phyloP scores from a whole-genome alignment of 2,329 filamentous ascomycete species.

The Trichocomaceae sp. region DNA sequence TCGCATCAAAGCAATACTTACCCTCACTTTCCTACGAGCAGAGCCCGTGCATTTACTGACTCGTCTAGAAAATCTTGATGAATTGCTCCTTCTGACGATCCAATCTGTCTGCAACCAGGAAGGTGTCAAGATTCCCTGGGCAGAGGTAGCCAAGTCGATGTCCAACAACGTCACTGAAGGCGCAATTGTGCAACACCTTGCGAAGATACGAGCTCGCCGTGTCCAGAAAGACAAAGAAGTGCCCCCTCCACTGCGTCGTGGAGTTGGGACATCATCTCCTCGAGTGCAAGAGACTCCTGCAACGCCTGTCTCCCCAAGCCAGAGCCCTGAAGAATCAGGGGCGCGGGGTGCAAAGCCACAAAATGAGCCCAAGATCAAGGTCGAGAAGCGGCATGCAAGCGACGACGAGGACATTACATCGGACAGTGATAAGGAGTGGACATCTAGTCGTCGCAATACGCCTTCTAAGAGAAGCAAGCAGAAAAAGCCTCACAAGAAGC shows the following conservation, averaged over 20 bases:
- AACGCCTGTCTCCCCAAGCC: not conserved
- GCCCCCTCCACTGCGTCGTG: conserved; percentile 36
- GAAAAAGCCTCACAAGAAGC: conserved; percentile 11
- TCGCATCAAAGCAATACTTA: not conserved
- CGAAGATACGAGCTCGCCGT: conserved; percentile 38
- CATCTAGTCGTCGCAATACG: not conserved
- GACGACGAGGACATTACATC: not conserved
- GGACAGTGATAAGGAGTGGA: conserved; percentile 7
- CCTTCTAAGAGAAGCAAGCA: conserved; percentile 4
- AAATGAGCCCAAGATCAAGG: conserved; percentile 5
- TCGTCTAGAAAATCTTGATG: conserved; percentile 37
- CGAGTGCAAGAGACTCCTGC: conserved; percentile 9
- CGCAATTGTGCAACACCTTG: conserved; percentile 42
- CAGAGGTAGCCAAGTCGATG: conserved; percentile 34
- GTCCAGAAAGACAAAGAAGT: conserved; percentile 27
- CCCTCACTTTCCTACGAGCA: not conserved
- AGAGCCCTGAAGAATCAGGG: not conserved
- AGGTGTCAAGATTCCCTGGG: conserved; percentile 39
- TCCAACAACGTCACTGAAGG: conserved; percentile 37
- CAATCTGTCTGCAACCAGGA: conserved; percentile 35
- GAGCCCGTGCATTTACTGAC: not conserved
- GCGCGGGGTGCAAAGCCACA: not conserved
- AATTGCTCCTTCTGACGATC: conserved; percentile 36
- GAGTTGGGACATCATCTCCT: conserved; percentile 14
- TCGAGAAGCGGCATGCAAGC: conserved; percentile 10